These are phyloP conservation scores for Linum usitatissimum DNA, from an alignment of 345 rosid genomes.

Conservation along the genomic window DNA sequence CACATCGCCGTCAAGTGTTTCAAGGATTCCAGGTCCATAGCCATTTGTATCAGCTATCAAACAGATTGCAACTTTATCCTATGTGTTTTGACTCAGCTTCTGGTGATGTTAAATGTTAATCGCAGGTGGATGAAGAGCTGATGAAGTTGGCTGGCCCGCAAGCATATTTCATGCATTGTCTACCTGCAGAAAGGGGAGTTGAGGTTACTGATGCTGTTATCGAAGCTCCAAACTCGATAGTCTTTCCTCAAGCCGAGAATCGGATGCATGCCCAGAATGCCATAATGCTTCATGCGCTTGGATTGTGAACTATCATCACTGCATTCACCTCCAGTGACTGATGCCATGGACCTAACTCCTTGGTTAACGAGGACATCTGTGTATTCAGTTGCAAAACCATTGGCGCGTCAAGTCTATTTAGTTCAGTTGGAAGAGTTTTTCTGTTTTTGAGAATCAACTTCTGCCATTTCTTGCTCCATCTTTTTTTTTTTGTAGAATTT, in stretches of 20 bases:
- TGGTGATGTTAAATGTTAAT: neutral
- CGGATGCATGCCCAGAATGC: slow-evolving; percentile 96
- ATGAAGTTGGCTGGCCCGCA: slow-evolving; percentile 79
- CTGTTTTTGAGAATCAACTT: neutral
- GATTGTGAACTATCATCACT: slow-evolving; percentile 18
- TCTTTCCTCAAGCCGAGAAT: slow-evolving; percentile 91
- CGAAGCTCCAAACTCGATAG: slow-evolving; percentile 84
- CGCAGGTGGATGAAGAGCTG: slow-evolving; percentile 72
- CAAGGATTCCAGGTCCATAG: slow-evolving; percentile 79
- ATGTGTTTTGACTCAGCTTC: neutral
- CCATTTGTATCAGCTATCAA: neutral
- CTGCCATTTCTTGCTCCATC: neutral
- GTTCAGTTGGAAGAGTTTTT: neutral
- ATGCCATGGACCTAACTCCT: neutral
- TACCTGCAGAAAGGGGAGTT: slow-evolving; percentile 94
- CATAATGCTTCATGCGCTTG: slow-evolving; percentile 68
- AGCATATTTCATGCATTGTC: slow-evolving; percentile 94
- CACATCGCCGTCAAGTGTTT: slow-evolving; percentile 58
- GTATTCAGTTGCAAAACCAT: neutral
- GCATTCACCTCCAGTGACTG: neutral
- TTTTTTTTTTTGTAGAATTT: neutral
- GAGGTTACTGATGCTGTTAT: slow-evolving; percentile 81
- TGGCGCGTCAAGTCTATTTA: neutral
- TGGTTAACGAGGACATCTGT: neutral
- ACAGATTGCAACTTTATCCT: neutral